Evolutionary conservation across 1,139 yeast genomes (phyloP).

Genomic region (Scheffersomyces parashehatae): DNA sequence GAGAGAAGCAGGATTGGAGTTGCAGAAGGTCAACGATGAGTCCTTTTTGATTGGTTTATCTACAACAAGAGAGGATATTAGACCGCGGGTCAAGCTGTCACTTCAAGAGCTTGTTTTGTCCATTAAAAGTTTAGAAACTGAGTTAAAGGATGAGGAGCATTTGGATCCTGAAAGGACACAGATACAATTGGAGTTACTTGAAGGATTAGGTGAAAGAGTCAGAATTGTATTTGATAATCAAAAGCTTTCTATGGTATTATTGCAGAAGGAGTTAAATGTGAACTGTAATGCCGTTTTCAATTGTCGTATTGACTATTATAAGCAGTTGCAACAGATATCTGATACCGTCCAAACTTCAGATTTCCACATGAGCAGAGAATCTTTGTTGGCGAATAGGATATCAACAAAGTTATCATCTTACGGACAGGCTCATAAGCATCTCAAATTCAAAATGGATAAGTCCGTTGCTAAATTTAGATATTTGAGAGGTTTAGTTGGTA

Average conservation of each 20-base stretch:
- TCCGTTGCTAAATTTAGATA: slow-evolving; percentile 61
- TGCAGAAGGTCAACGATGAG: slow-evolving; percentile 27
- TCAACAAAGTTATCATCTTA: slow-evolving; percentile 9
- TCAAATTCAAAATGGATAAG: slow-evolving; percentile 30
- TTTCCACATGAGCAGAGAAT: slow-evolving; percentile 20
- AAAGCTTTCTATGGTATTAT: slow-evolving; percentile 33
- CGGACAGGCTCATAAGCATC: slow-evolving; percentile 6
- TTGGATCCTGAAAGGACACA: slow-evolving; percentile 7
- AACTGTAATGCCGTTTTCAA: slow-evolving; percentile 70
- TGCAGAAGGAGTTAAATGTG: slow-evolving; percentile 52
- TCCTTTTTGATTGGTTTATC: slow-evolving; percentile 33
- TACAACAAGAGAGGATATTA: slow-evolving; percentile 22
- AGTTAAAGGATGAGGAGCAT: slow-evolving; percentile 18
- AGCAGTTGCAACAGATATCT: slow-evolving; percentile 80
- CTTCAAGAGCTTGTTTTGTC: slow-evolving; percentile 32
- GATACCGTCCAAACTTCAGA: slow-evolving; percentile 60
- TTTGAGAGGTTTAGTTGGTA: slow-evolving; percentile 47
- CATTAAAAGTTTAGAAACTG: slow-evolving; percentile 24
- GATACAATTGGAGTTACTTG: slow-evolving; percentile 19
- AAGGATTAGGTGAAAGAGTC: slow-evolving; percentile 23
- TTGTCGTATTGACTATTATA: slow-evolving; percentile 74
- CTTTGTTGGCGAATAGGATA: slow-evolving; percentile 12
- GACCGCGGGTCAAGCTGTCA: slow-evolving; percentile 31
- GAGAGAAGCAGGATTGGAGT: slow-evolving; percentile 25
- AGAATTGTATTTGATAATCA: slow-evolving; percentile 42